Percentiles rank a stretch among this genome's conserved stretches.
These are phyloP conservation scores for Endocalyx cinctus DNA, from an alignment of 2,329 filamentous ascomycete genomes.

Conservation along the genomic window DNA sequence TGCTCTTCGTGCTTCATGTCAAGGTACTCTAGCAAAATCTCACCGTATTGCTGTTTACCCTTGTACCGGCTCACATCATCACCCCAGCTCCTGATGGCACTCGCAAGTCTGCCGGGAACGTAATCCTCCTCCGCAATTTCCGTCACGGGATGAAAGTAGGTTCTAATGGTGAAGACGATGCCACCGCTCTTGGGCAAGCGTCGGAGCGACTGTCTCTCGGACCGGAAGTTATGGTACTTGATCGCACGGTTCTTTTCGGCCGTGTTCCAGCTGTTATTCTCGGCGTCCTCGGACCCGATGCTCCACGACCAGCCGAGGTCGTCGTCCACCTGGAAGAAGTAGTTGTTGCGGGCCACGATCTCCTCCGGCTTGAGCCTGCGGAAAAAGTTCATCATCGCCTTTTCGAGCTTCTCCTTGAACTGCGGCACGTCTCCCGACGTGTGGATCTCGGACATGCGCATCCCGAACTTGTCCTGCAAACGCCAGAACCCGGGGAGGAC, in stretches of 20 bases:
- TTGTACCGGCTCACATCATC: conserved; percentile 74
- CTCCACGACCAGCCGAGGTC: conserved; percentile 69
- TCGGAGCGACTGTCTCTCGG: conserved; percentile 67
- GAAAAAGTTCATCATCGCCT: conserved; percentile 57
- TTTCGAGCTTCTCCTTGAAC: conserved; percentile 29
- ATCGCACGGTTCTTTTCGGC: conserved; percentile 71
- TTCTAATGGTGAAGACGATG: conserved; percentile 71
- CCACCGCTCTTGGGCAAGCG: conserved; percentile 54
- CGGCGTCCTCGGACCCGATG: conserved; percentile 68
- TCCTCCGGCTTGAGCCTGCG: conserved; percentile 63
- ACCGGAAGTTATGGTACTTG: conserved; percentile 70
- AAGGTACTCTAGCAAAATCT: conserved; percentile 71
- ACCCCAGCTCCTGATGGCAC: conserved; percentile 76
- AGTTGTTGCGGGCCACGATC: conserved; percentile 67
- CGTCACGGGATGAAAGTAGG: conserved; percentile 70
- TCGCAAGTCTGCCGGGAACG: conserved; percentile 73
- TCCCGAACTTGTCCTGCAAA: conserved; percentile 73
- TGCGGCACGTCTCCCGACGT: conserved; percentile 63
- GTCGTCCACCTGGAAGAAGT: conserved; percentile 85
- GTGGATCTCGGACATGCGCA: conserved; percentile 76
- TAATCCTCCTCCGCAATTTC: conserved; percentile 67
- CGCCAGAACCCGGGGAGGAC: conserved; percentile 81
- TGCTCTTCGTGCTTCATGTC: conserved; percentile 72
- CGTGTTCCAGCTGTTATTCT: conserved; percentile 65
- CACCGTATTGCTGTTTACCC: conserved; percentile 68